A percentile compares a stretch with the other conserved stretches of the same genome.
phyloP scores from a whole-genome alignment of 2,329 filamentous ascomycete species.

The Ophiostoma sp. region DNA sequence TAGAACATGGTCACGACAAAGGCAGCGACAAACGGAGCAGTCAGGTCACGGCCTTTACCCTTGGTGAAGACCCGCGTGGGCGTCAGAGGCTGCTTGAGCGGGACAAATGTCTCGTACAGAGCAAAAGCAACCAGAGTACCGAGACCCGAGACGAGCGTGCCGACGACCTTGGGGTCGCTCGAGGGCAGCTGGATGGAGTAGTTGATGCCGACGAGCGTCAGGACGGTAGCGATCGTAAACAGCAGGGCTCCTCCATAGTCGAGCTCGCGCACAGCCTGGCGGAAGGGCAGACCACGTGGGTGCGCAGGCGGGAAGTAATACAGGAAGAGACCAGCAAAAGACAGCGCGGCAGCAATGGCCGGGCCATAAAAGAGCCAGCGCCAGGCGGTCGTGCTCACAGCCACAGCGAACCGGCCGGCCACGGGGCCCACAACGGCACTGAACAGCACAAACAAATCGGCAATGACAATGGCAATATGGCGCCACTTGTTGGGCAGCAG shows the following conservation, averaged over 20 bases:
- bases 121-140: constrained; percentile 40
- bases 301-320: constrained; percentile 39
- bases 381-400: constrained; percentile 37
- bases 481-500: constrained; percentile 52
- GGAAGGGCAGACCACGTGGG: constrained; percentile 39
- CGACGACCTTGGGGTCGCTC: constrained; percentile 41
- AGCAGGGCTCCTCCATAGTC: constrained; percentile 44
- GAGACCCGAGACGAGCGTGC: constrained; percentile 40
- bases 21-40: constrained; percentile 46
- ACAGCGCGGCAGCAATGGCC: constrained; percentile 46
- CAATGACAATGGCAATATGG: constrained; percentile 46
- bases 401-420: constrained; percentile 44
- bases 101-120: constrained; percentile 43
- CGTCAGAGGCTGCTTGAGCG: constrained; percentile 43
- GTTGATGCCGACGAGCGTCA: constrained; percentile 44
- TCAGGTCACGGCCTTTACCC: constrained; percentile 48
- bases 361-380: constrained; percentile 48
- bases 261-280: constrained; percentile 40
- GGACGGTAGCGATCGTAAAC: constrained; percentile 40
- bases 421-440: constrained; percentile 49
- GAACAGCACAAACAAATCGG: constrained; percentile 45
- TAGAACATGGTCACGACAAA: constrained; percentile 55
- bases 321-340: constrained; percentile 45
- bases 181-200: constrained; percentile 42
- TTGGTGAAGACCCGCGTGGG: constrained; percentile 48